Base-by-base conservation (phyloP, 148 eudicot genomes). In the Heliosperma pusillum region DNA sequence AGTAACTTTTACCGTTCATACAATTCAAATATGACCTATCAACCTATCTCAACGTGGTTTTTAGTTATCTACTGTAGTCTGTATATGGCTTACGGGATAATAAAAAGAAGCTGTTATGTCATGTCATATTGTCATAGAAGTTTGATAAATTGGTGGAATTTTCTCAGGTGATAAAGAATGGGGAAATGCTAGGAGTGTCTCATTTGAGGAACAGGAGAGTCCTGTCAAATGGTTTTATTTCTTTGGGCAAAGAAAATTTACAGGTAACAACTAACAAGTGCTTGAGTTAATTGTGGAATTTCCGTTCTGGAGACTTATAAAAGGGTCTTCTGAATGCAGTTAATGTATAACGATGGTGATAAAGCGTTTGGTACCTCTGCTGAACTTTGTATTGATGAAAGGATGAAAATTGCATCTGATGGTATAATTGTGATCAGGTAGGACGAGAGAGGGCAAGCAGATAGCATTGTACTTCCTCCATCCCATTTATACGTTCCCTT, bases 161-260 rank as follows among this genome's bases (percentile, higher is more conserved):
- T 47, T 36, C 20, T 17, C 86, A 95, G 99, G 99, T 95, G 75
- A 95, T 95, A 82, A 95, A 92, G 82, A 95, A 95, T 25, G 97
- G 99, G 66, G 99, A 95, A 86, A 95, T 95, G 97, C 92, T 95
- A 62, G 99, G 99, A 65, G 97, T 95, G 74, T 95, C 99, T 63
- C 99, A 95, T 84, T 75, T 95, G 75, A 86, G 93, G 82, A 95
- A 92, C 85, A 85, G 93, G 81, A 90, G 88, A 74, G 97, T 95
- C 65, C 73, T 89, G 75, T 95, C 99, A 0, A 88, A 92, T 78
- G 99, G 99, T 42, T 95, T 90, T 79, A 74, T 89, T 73, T 80
- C 94, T 70, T 88, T 95, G 30, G 99, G 99, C 50, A 95, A 89
- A 86, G 97, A 95, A 77, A 95, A 92, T 82, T 76, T 95, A 80